phyloP scores from a whole-genome alignment of 176 grass and related monocot genomes.

The Triticum turgidum region DNA sequence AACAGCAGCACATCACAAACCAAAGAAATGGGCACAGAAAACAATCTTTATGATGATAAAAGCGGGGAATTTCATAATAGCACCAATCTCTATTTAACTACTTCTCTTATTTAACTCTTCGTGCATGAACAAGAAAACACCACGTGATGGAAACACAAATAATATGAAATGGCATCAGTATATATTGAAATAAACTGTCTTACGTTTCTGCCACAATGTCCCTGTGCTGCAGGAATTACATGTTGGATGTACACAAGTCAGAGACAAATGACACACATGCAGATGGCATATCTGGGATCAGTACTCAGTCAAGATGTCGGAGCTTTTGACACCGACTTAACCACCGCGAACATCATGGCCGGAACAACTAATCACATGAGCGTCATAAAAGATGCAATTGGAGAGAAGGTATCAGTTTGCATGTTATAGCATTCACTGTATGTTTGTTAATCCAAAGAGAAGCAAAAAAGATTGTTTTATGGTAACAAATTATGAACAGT shows the following conservation, averaged over 20 bases:
- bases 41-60: background rate
- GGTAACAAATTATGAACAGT: background rate
- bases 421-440: background rate
- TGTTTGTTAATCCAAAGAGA: constrained; percentile 5
- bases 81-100: background rate
- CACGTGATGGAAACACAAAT: background rate
- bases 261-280: constrained; percentile 55
- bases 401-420: constrained; percentile 60
- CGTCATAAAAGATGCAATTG: constrained; percentile 70
- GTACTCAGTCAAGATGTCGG: constrained; percentile 60
- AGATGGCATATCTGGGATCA: constrained; percentile 50
- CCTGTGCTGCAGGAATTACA: constrained; percentile 40
- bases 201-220: background rate
- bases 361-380: constrained; percentile 66
- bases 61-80: constrained; percentile 11
- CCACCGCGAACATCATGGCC: constrained; percentile 50
- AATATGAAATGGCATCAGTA: background rate
- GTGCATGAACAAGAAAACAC: constrained; percentile 21
- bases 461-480: background rate
- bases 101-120: background rate
- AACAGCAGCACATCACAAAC: background rate
- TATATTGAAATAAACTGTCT: constrained; percentile 6
- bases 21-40: constrained; percentile 12
- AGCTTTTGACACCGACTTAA: constrained; percentile 65
- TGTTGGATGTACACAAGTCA: constrained; percentile 69